These are phyloP conservation scores for Porodaedalea pini DNA, from an alignment of 1,284 basidiomycete genomes.

Conservation along the genomic window DNA sequence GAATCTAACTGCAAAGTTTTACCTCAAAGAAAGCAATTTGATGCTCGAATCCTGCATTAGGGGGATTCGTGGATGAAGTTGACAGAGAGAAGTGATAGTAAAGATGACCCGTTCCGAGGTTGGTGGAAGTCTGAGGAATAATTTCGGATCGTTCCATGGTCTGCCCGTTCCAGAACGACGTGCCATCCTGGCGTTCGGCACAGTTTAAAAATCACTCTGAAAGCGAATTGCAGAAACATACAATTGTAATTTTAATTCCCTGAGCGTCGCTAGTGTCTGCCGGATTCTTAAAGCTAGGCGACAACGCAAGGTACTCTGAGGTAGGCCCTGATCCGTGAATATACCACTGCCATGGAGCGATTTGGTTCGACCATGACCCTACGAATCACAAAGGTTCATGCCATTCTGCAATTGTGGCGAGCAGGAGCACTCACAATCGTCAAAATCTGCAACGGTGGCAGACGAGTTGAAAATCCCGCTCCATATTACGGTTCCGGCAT, in stretches of 20 bases:
- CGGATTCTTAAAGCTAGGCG: constrained; percentile 28
- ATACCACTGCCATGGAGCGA: constrained; percentile 28
- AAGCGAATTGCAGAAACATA: constrained; percentile 15
- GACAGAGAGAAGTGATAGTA: constrained; percentile 31
- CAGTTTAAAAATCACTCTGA: constrained; percentile 5
- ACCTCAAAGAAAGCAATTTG: constrained; percentile 29
- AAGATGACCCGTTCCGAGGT: constrained; percentile 29
- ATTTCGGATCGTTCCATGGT: constrained; percentile 29
- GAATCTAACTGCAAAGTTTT: background rate
- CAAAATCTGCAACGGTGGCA: constrained; percentile 26
- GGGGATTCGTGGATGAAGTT: constrained; percentile 27
- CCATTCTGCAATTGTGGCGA: background rate
- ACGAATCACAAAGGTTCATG: background rate
- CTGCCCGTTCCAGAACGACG: constrained; percentile 27
- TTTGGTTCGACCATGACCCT: constrained; percentile 27
- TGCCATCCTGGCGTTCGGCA: constrained; percentile 20
- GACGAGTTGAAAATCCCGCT: constrained; percentile 30
- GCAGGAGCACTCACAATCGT: constrained; percentile 24
- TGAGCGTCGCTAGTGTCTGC: constrained; percentile 29
- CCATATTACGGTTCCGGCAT: constrained; percentile 25
- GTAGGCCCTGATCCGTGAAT: constrained; percentile 29
- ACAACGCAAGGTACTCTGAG: constrained; percentile 28
- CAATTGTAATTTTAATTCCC: constrained; percentile 31
- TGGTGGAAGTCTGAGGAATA: constrained; percentile 29
- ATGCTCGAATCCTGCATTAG: constrained; percentile 24